Percentiles rank a stretch among this genome's conserved stretches.
These are phyloP conservation scores for Daedaleopsis nitida DNA, from an alignment of 768 basidiomycete species.

Conservation along the genomic window DNA sequence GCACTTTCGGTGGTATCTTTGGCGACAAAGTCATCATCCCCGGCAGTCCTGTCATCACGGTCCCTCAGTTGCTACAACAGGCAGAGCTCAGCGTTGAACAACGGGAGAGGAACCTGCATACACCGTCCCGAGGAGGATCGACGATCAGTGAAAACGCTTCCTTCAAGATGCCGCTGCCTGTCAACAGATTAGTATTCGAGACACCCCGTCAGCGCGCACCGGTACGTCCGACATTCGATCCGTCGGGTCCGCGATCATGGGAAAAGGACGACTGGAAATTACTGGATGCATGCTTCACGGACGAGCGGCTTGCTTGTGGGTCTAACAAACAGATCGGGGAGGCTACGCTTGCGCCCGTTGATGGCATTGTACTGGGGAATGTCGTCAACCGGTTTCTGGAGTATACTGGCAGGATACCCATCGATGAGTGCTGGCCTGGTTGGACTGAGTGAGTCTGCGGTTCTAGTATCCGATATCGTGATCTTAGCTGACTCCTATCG, in stretches of 20 bases:
- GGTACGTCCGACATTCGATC: conserved; percentile 10
- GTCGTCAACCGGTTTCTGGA: conserved; percentile 64
- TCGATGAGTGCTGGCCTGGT: conserved; percentile 30
- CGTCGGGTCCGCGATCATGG: conserved; percentile 48
- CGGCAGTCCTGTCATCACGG: conserved; percentile 52
- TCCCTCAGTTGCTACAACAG: conserved; percentile 58
- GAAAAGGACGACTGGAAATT: conserved; percentile 78
- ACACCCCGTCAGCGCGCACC: conserved; percentile 9
- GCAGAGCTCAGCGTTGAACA: conserved; percentile 49
- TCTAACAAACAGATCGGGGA: conserved; percentile 33
- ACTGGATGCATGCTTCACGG: conserved; percentile 78
- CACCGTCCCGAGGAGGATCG: conserved; percentile 13
- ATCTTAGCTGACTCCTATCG: conserved; percentile 1
- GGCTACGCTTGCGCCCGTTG: conserved; percentile 48
- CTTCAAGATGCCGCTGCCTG: background rate
- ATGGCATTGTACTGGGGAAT: conserved; percentile 51
- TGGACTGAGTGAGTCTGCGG: conserved; percentile 58
- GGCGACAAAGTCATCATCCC: conserved; percentile 55
- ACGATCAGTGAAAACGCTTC: background rate
- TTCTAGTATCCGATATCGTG: background rate
- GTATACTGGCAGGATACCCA: conserved; percentile 44
- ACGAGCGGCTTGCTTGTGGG: conserved; percentile 59
- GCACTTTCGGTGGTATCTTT: conserved; percentile 45
- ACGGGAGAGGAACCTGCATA: conserved; percentile 15
- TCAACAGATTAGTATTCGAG: conserved; percentile 13